Conservation (phyloP, 352 stramenopile genomes). For the Pythium coloratum region DNA sequence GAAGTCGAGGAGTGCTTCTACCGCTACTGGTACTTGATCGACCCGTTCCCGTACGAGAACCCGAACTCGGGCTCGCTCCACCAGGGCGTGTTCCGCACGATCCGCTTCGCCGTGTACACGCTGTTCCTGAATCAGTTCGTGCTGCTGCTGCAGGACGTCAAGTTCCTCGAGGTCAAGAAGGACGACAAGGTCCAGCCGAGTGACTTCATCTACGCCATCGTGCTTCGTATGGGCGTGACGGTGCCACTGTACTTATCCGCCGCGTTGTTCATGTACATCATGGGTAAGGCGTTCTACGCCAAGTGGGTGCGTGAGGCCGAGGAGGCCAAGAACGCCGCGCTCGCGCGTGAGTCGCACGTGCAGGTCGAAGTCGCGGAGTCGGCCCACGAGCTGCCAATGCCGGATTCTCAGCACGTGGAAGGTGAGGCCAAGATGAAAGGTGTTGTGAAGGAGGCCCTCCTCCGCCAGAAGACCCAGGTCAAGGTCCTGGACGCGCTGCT, state of each 20-base stretch:
- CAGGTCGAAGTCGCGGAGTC: slow-evolving; percentile 31
- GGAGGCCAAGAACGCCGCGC: slow-evolving; percentile 56
- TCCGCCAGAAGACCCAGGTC: slow-evolving; percentile 53
- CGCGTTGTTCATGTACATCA: slow-evolving; percentile 76
- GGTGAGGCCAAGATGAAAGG: slow-evolving; percentile 38
- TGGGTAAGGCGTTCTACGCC: slow-evolving; percentile 71
- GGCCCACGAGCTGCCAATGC: slow-evolving; percentile 20
- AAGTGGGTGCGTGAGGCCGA: slow-evolving; percentile 70
- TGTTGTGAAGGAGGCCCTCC: slow-evolving; percentile 44
- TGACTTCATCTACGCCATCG: slow-evolving; percentile 60
- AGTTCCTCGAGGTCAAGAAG: slow-evolving; percentile 69
- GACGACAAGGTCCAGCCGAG: slow-evolving; percentile 47
- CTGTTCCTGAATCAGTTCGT: slow-evolving; percentile 72
- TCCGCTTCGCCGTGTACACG: slow-evolving; percentile 74
- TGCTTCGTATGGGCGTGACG: slow-evolving; percentile 69
- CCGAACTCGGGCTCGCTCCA: slow-evolving; percentile 76
- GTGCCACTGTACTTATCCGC: slow-evolving; percentile 71
- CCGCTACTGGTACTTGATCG: slow-evolving; percentile 85
- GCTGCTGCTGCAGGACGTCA: slow-evolving; percentile 75
- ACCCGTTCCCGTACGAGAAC: slow-evolving; percentile 83
- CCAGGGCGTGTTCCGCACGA: slow-evolving; percentile 66
- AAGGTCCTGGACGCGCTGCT: slow-evolving; percentile 57
- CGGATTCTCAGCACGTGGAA: slow-evolving; percentile 5
- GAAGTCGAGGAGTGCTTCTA: slow-evolving; percentile 83
- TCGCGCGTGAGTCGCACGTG: slow-evolving; percentile 39